Evolutionary conservation across 805 yeast genomes (phyloP), one percentile per base, ranked within the genome.

Genomic region (Vanderwaltozyma tropicalis): DNA sequence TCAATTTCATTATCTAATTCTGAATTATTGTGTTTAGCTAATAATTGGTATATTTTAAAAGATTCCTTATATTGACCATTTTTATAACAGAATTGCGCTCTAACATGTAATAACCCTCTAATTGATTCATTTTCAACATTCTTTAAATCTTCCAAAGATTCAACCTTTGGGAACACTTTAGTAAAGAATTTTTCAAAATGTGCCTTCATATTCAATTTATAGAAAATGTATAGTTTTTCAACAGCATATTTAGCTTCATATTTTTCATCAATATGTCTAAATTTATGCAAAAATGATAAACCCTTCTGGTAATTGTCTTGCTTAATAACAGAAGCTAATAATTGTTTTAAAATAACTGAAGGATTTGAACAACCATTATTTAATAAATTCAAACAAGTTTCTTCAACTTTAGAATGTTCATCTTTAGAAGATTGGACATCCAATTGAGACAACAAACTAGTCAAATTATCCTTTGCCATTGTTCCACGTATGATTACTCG

Each of bases 221-320:
- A 82, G 46, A 68, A 73, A 6, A 80, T 65, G 50, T 82, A 81
- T 1, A 78, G 69, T 31, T 64, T 68, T 51, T 80, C 89, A 41
- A 78, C 51, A 2, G 67, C 49, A 24, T 71, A 59, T 13, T 44
- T 49, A 11, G 59, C 61, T 2, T 46, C 48, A 36, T 39, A 45
- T 22, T 65, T 52, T 6, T 62, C 67, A 14, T 61, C 62, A 1
- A 68, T 57, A 14, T 65, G 62, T 10, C 27, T 24, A 24, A 24
- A n/a, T n/a, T n/a, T n/a, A n/a, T n/a, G n/a, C n/a, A 78, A 52
- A 28, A 75, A 48, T 32, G 66, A 62, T 13, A 59, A 48, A 0
- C 82, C 86, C 39, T 63, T 59, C 36, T 62, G 57, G 52, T 80
- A 81, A 43, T 71, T 71, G 52, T 80, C 88, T 50, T 74, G 62